phyloP scores from a whole-genome alignment of 345 rosid genomes.

The Boechera stricta region DNA sequence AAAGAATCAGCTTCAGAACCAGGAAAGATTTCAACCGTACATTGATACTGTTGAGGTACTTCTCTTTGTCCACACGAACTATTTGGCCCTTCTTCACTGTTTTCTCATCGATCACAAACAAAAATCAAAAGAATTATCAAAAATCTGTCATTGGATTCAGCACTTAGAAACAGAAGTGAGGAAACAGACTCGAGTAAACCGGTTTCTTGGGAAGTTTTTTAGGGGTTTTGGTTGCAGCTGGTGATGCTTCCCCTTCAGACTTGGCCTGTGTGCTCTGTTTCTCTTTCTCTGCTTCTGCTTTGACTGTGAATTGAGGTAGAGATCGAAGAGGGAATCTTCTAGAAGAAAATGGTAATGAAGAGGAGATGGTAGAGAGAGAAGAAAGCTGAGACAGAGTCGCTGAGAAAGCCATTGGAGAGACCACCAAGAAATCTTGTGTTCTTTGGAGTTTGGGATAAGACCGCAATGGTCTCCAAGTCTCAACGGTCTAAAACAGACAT shows the following conservation, averaged over 20 bases:
- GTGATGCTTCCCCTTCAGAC: constrained; percentile 44
- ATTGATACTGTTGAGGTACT: constrained; percentile 88
- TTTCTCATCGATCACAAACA: constrained; percentile 19
- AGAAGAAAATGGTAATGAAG: constrained; percentile 42
- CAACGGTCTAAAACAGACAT: constrained; percentile 20
- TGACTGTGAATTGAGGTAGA: constrained; percentile 41
- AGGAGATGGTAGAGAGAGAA: constrained; percentile 44
- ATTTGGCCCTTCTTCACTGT: constrained; percentile 99
- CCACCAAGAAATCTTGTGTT: constrained; percentile 13
- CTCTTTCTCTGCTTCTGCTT: constrained; percentile 60
- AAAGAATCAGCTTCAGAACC: background rate
- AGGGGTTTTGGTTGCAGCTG: constrained; percentile 50
- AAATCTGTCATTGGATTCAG: constrained; percentile 4
- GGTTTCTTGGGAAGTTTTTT: constrained; percentile 71
- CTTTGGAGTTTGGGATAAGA: constrained; percentile 38
- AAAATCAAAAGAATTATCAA: background rate
- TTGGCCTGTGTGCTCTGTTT: constrained; percentile 51
- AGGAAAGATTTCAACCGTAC: constrained; percentile 45
- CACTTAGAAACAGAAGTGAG: background rate
- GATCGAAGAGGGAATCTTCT: constrained; percentile 37
- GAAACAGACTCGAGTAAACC: constrained; percentile 79
- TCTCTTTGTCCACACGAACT: constrained; percentile 95
- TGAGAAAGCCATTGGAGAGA: constrained; percentile 68
- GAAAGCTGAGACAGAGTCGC: constrained; percentile 50
- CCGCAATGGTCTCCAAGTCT: constrained; percentile 18